These are phyloP conservation scores for Fraxinus nigra DNA, from an alignment of 305 asterid genomes.

Conservation along the genomic window DNA sequence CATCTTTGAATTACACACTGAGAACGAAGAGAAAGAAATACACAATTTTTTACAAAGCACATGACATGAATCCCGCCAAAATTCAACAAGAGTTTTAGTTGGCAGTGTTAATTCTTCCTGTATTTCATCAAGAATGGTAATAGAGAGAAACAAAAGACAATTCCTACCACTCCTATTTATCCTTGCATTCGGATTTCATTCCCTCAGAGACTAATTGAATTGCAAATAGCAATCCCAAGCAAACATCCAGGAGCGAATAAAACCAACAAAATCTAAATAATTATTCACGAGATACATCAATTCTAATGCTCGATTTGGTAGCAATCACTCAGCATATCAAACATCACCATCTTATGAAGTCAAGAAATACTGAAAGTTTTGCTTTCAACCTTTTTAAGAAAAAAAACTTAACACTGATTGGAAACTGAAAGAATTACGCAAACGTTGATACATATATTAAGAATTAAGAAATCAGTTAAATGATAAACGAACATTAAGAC, in stretches of 20 bases:
- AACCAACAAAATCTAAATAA: not conserved
- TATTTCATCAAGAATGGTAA: not conserved
- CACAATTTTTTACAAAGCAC: not conserved
- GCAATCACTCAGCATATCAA: not conserved
- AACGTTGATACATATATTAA: not conserved
- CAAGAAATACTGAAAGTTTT: not conserved
- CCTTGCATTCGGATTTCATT: not conserved
- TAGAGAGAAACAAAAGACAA: constrained; percentile 20
- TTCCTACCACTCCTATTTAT: not conserved
- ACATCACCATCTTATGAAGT: not conserved
- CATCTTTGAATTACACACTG: not conserved
- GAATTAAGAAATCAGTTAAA: not conserved
- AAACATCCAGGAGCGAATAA: not conserved
- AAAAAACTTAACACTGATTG: not conserved
- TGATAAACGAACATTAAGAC: constrained; percentile 1
- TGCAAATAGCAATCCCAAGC: not conserved
- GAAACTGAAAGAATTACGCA: not conserved
- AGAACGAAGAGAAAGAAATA: not conserved
- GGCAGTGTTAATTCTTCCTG: not conserved
- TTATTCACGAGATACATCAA: not conserved
- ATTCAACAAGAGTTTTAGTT: not conserved
- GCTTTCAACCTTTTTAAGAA: not conserved
- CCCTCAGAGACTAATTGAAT: not conserved
- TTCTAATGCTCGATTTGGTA: not conserved
- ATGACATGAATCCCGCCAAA: not conserved